Percentiles rank a stretch among this genome's conserved stretches.
These are phyloP conservation scores for Achlya hypogyna DNA, from an alignment of 352 stramenopile genomes.

Conservation along the genomic window DNA sequence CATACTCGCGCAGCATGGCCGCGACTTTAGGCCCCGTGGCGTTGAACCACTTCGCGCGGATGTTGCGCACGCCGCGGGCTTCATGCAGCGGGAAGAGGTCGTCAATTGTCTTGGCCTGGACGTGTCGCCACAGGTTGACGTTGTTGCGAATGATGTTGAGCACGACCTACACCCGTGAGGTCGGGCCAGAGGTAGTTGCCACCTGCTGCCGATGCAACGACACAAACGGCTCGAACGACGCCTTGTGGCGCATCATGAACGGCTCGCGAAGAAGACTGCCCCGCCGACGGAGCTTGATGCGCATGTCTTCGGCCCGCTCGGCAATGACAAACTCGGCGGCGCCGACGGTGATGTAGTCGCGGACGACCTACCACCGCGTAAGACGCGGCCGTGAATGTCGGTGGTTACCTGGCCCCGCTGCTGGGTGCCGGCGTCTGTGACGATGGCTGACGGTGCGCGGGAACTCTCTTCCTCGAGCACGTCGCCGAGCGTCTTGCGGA, in stretches of 20 bases:
- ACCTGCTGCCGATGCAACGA: constrained; percentile 62
- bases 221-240: constrained; percentile 57
- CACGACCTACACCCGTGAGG: constrained; percentile 31
- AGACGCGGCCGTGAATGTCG: background rate
- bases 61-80: constrained; percentile 43
- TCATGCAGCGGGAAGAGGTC: constrained; percentile 67
- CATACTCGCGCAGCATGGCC: constrained; percentile 44
- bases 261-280: constrained; percentile 47
- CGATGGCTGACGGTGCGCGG: constrained; percentile 37
- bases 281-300: constrained; percentile 67
- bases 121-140: constrained; percentile 50
- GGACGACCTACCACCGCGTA: background rate
- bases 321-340: constrained; percentile 45
- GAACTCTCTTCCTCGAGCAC: constrained; percentile 62
- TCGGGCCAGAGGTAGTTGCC: background rate
- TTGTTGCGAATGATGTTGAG: constrained; percentile 66
- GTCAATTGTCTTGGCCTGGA: constrained; percentile 39
- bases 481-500: constrained; percentile 68
- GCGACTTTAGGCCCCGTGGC: constrained; percentile 40
- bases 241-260: constrained; percentile 32
- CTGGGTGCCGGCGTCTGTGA: constrained; percentile 26
- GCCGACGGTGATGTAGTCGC: constrained; percentile 53
- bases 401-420: background rate
- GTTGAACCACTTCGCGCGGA: constrained; percentile 50
- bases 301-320: constrained; percentile 45